Evolutionary conservation across 2,329 filamentous ascomycete species (phyloP).

Genomic region (Aphanoascus verrucosus): DNA sequence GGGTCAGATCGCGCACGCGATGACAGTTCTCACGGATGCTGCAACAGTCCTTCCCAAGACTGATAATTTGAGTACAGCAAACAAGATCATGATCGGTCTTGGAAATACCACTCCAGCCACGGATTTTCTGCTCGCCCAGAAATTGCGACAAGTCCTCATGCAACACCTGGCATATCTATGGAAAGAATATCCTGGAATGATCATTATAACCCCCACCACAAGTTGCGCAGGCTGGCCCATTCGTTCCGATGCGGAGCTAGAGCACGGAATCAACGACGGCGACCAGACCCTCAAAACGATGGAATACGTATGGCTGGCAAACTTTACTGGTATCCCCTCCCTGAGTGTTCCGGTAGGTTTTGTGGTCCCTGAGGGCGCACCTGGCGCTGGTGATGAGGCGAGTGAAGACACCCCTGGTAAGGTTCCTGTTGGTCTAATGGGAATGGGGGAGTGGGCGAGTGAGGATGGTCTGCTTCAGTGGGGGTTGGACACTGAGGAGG

Average conservation of each 20-base stretch:
- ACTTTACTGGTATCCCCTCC: conserved; percentile 62
- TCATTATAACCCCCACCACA: conserved; percentile 64
- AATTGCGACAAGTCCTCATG: conserved; percentile 62
- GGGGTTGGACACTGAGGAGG: conserved; percentile 39
- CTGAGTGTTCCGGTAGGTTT: conserved; percentile 62
- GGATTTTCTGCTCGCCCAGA: conserved; percentile 59
- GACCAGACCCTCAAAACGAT: conserved; percentile 60
- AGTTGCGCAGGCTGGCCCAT: conserved; percentile 61
- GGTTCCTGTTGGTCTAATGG: conserved; percentile 47
- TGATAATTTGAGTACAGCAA: conserved; percentile 23
- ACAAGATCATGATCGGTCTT: conserved; percentile 51
- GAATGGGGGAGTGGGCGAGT: conserved; percentile 45
- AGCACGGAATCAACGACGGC: conserved; percentile 54
- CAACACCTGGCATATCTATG: conserved; percentile 59
- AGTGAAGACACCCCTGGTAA: conserved; percentile 30
- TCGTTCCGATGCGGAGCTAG: conserved; percentile 46
- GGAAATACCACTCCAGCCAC: conserved; percentile 49
- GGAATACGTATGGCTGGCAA: conserved; percentile 70
- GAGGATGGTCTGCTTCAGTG: conserved; percentile 43
- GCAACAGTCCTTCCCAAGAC: conserved; percentile 33
- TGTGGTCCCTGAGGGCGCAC: conserved; percentile 27
- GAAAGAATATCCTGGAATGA: conserved; percentile 54
- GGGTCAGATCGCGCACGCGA: conserved; percentile 61
- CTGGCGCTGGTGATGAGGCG: conserved; percentile 19
- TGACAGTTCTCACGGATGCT: conserved; percentile 60